Base-by-base conservation (phyloP, 2,329 filamentous ascomycete genomes). In the Botrytis galanthina region DNA sequence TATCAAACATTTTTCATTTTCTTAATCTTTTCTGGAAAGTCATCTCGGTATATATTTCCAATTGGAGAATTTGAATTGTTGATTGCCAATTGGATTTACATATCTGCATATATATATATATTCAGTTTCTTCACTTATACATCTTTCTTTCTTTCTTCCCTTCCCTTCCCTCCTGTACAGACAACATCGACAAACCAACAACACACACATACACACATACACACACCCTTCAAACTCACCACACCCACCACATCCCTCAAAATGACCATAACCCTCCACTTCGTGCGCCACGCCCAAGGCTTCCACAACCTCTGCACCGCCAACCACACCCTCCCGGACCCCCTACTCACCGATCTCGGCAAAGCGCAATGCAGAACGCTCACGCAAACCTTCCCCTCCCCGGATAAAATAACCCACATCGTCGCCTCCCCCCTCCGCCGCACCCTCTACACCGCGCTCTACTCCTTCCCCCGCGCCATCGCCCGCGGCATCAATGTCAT, bases 351-450 rank as follows among this genome's bases (percentile, higher is more conserved):
- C 1, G 85, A 88, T 0, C 85, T 91, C n/a, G 95, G 95, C 78
- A 86, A 91, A 80, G 79, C 89, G 75, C 94, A 98, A 86, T 97
- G 94, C 84, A 84, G 82, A 39, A 81, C 83, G 26, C 89, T 97
- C 59, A 83, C 87, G 78, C 80, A 84, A 44, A 75, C 78, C 32
- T 97, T 97, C 81, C 88, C 92, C 16, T 82, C 88, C 82, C 91
- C 92, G 80, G 83, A 85, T 75, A 82, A 86, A 57, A 84, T 96
- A 79, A 91, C 91, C 7, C 86, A 92, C 77, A 86, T 97, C 20
- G 87, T 94, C 35, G 90, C 93, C 57, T 96, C 93, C 1, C 94
- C 94, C 9, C 87, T 97, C 77, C 90, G 91, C 69, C 90, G 94
- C 75, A 97, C 94, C 2, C 86, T 97, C 63, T 89, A 93, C 82